Evolutionary conservation across 2,329 filamentous ascomycete species (phyloP).

Genomic region (Exophiala sideris): DNA sequence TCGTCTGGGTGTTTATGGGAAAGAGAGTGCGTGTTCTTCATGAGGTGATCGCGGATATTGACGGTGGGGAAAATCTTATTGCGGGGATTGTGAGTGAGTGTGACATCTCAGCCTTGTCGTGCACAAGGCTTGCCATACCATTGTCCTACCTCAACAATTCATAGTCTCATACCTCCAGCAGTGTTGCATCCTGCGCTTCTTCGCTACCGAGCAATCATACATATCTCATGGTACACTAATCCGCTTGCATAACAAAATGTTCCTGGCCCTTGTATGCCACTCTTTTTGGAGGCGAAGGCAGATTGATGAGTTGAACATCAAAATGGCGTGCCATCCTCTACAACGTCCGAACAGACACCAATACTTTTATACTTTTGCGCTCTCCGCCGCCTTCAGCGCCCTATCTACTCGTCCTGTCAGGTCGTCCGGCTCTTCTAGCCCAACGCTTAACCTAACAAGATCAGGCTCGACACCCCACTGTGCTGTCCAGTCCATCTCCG

Average conservation of each 20-base stretch:
- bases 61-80: no score
- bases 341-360: background rate
- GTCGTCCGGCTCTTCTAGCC: slow-evolving; percentile 72
- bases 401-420: slow-evolving; percentile 62
- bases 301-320: slow-evolving; percentile 19
- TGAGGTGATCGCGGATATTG: no score
- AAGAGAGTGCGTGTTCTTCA: no score
- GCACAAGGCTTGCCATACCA: no score
- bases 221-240: no score
- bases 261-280: background rate
- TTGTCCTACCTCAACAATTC: no score
- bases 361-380: slow-evolving; percentile 4
- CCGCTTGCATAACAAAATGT: no score
- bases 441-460: slow-evolving; percentile 82
- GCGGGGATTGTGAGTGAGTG: no score
- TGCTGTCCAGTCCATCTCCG: slow-evolving; percentile 78
- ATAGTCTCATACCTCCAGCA: no score
- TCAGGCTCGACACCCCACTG: slow-evolving; percentile 79
- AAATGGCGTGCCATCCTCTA: background rate
- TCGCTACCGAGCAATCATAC: no score
- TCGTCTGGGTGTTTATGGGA: background rate
- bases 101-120: no score
- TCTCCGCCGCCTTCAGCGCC: slow-evolving; percentile 60
- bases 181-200: no score
- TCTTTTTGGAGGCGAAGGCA: background rate